Percentiles rank a stretch among this genome's conserved stretches.
Evolutionary conservation across 345 rosid genomes (phyloP).

Genomic region (Sisymbrium irio): DNA sequence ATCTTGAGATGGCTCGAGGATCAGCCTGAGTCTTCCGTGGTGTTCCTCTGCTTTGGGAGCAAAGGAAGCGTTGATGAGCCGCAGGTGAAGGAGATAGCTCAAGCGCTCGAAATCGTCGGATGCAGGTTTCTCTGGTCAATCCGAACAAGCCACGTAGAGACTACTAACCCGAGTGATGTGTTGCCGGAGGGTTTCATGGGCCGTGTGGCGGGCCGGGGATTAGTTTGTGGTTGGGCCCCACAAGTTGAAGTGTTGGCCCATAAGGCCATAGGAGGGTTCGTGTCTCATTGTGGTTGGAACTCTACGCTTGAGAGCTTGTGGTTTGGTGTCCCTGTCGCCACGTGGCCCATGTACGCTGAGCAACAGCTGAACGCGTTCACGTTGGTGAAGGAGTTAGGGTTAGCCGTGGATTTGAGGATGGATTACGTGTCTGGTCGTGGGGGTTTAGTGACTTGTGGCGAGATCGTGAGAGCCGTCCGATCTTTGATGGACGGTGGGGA

Average conservation of each 20-base stretch:
- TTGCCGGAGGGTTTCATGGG: conserved; percentile 44
- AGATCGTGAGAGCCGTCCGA: conserved; percentile 32
- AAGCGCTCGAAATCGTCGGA: conserved; percentile 40
- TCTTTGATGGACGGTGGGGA: conserved; percentile 30
- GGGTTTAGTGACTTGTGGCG: conserved; percentile 39
- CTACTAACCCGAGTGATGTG: neutral
- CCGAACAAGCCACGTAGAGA: neutral
- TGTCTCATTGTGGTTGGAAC: conserved; percentile 67
- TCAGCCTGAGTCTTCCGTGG: conserved; percentile 47
- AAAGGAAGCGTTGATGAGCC: conserved; percentile 33
- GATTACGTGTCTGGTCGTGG: conserved; percentile 31
- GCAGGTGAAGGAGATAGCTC: conserved; percentile 46
- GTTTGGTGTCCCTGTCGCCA: conserved; percentile 42
- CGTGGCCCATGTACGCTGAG: conserved; percentile 57
- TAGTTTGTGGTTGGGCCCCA: conserved; percentile 46
- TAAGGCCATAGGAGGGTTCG: conserved; percentile 43
- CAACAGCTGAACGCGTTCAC: conserved; percentile 51
- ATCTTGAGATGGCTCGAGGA: conserved; percentile 49
- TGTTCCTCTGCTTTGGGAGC: conserved; percentile 55
- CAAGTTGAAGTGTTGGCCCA: conserved; percentile 44
- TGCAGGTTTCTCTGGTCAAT: conserved; percentile 38
- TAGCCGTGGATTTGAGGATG: conserved; percentile 36
- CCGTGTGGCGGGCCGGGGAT: conserved; percentile 29
- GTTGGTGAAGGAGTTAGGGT: conserved; percentile 43
- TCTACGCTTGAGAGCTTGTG: conserved; percentile 52